Evolutionary conservation across 306 rosid genomes (phyloP), one percentile per base, ranked within the genome.

Genomic region (Abrus pulchellus): DNA sequence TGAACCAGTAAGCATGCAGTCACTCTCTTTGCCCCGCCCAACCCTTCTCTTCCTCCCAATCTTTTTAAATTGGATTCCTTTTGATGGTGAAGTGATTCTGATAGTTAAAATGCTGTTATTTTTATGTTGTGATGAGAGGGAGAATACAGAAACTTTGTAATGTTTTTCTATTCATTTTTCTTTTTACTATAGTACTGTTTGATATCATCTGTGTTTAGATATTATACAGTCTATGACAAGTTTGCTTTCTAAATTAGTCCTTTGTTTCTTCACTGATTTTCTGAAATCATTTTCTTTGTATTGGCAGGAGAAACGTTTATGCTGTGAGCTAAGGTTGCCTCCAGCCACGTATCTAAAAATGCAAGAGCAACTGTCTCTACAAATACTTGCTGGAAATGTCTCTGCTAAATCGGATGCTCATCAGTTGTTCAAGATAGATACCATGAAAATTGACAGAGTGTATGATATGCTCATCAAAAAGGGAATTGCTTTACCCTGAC

Each of bases 391-490:
- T 41, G 97, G 97, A 47, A 86, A 62, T 66, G 76, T 90, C 47
- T 80, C 85, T 68, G 65, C 90, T 65, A 91, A 88, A 85, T 85
- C 97, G 0, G 98, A 92, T 83, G 98, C 97, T 52, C 90, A 91
- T 82, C 94, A 83, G 63, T 56, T 94, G 32, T 92, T 94, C 97
- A 85, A 91, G 81, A 84, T 92, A 72, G 98, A 94, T 62, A 60
- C 94, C 34, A 63, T 72, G 70, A 91, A 86, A 81, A 66, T 92
- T 68, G 98, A 92, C 85, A 87, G 88, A 68, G 94, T 94, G 11
- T 94, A 88, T 71, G 98, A 94, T 65, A 92, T 92, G 94, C 97
- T 94, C 30, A 79, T 94, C 4, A 92, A 89, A 53, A 94, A 94
- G 83, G 98, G 98, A 53, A 83, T 94, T 36, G 94, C 87, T 55